Conservation (phyloP, 805 yeast species). For the Yarrowia phangngaensis region DNA sequence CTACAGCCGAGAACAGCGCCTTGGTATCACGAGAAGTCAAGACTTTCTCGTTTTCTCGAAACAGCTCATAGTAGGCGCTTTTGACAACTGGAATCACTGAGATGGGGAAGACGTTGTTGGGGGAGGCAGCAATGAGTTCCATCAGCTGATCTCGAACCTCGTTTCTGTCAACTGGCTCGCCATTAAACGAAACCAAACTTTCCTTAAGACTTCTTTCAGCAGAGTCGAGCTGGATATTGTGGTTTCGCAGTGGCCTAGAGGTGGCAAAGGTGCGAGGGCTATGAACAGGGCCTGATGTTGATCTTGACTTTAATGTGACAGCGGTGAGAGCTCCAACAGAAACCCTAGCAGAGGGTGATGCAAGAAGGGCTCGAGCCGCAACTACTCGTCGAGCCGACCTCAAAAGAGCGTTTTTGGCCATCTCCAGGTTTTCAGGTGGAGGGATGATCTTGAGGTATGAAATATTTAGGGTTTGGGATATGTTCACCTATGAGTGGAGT, state of each 20-base stretch:
- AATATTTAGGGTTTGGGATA: slow-evolving; percentile 2
- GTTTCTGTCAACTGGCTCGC: slow-evolving; percentile 13
- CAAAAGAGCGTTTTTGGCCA: slow-evolving; percentile 15
- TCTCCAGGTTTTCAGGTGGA: too few species aligned
- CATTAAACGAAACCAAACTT: slow-evolving; percentile 6
- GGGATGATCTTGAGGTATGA: background rate
- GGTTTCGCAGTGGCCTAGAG: background rate
- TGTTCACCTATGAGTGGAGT: too few species aligned
- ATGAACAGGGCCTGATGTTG: background rate
- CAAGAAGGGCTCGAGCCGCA: background rate
- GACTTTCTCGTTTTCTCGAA: background rate
- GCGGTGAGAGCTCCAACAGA: too few species aligned
- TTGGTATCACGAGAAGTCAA: background rate
- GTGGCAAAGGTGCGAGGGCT: background rate
- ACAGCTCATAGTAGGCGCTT: slow-evolving; percentile 24
- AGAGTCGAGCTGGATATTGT: background rate
- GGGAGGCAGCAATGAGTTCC: slow-evolving; percentile 3
- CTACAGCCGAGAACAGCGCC: slow-evolving; percentile 12
- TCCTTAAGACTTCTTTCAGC: slow-evolving; percentile 20
- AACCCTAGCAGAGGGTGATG: background rate
- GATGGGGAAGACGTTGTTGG: slow-evolving; percentile 2
- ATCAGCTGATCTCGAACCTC: slow-evolving; percentile 5
- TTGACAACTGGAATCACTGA: slow-evolving; percentile 12
- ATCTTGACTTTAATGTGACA: too few species aligned
- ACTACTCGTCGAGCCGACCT: slow-evolving; percentile 8